Evolutionary conservation across 176 grass and related monocot species (phyloP), one percentile per base, ranked within the genome.

Genomic region (Zoysia pacifica): DNA sequence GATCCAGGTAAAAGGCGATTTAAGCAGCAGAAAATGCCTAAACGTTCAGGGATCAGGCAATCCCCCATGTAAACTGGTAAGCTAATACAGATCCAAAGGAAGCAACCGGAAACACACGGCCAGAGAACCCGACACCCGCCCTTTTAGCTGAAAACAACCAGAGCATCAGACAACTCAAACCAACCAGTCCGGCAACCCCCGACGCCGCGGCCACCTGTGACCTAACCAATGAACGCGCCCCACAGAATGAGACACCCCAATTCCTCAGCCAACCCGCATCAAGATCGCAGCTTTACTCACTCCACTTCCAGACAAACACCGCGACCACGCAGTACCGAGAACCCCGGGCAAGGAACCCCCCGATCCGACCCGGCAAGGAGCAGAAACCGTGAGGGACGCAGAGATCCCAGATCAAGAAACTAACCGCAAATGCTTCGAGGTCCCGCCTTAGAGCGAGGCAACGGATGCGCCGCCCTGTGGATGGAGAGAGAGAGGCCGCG

Each of bases 331-430:
- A 62, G 6, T 45, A 19, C 14, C 47, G 65, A 28, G 52, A 77
- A 71, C 62, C 55, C 46, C 45, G 8, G 5, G 45, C 45, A 63
- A 71, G 55, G 13, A 63, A 72, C n/a, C 65, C 37, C 73, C 74
- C 55, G 54, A 84, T 71, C 74, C 82, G 15, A 67, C 72, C 50
- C 48, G 18, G 14, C 62, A 51, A 60, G 35, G 81, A 16, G 8
- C 9, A 48, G 45, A 12, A 48, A 76, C 72, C 5, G 8, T 55
- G 48, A 38, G 14, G 45, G 46, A 42, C 73, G 50, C 60, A 15
- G 10, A 41, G 82, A 72, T 35, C 4, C 12, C 74, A 55, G 75
- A 85, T 85, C 75, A 72, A 55, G 48, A 54, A 72, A 72, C 20
- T 62, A 44, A 61, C 72, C 72, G 3, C 54, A 42, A 61, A 58